Evolutionary conservation across 352 stramenopile species (phyloP), one percentile per base, ranked within the genome.

Genomic region (Thalassiosira allenii): DNA sequence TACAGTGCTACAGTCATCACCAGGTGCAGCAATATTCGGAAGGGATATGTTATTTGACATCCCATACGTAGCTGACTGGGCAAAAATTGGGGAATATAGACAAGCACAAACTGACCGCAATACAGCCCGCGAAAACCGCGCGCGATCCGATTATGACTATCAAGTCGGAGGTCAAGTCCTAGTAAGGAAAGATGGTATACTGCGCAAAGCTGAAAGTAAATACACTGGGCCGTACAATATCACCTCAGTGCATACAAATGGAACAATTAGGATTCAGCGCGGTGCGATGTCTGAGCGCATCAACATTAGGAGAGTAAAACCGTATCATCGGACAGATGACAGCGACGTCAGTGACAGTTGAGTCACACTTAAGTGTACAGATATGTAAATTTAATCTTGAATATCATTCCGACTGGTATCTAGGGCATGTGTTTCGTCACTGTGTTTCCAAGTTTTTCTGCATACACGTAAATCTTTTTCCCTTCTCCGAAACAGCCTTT

Each of bases 11-110:
- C 17, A 81, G 34, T 49, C 70, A 34, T 79, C 70, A 25, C 79
- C 79, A 58, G 72, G 52, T 33, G 54, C 79, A 67, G 47, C 71
- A 34, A 73, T 90, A 3, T 90, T 87, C 75, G 79, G 79, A 32
- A 30, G 79, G n/a, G 74, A 87, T 37, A 76, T 79, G 56, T 33
- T 89, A 22, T 79, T 87, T 65, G 51, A 82, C 27, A 76, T 81
- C 22, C 52, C 41, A n/a, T 78, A 76, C 44, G 2, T 77, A 27
- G 75, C 63, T 72, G 54, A 90, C 54, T 90, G 79, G 79, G 23
- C 43, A 61, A 32, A 56, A 47, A 86, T 88, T 33, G 51, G 51
- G 29, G 23, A 68, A 47, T 44, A 49, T 32, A 75, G 78, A 37
- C 68, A 81, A 66, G 34, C 43, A 23, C 27, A 37, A 43, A 68